Conservation (phyloP, 106 monocot genomes). For the Apostasia shenzhenica region DNA sequence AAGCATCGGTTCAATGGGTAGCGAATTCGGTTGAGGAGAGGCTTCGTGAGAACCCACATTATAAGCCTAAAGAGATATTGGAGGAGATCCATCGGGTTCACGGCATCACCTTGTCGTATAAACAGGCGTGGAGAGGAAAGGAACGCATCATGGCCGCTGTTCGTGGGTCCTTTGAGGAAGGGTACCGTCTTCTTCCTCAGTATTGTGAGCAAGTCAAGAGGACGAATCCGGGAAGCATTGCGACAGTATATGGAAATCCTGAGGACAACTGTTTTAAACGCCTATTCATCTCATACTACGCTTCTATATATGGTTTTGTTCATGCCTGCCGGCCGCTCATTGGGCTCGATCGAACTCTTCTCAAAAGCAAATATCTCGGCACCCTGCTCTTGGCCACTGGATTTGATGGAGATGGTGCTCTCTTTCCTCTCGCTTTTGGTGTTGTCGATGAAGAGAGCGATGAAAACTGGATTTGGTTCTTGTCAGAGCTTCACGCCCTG, state of each 20-base stretch:
- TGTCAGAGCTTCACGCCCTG: constrained; percentile 72
- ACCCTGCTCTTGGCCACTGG: constrained; percentile 91
- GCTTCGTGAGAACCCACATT: constrained; percentile 88
- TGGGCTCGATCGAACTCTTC: constrained; percentile 79
- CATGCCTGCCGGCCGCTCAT: constrained; percentile 89
- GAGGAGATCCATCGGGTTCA: constrained; percentile 93
- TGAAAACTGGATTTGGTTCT: constrained; percentile 98
- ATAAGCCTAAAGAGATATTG: constrained; percentile 92
- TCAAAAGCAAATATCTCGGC: constrained; percentile 93
- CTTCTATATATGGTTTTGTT: constrained; percentile 90
- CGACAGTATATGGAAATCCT: constrained; percentile 65
- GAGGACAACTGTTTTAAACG: constrained; percentile 78
- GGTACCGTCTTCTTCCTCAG: constrained; percentile 76
- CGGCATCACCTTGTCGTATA: constrained; percentile 94
- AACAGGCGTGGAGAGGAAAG: constrained; percentile 98
- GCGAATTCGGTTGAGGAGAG: constrained; percentile 88
- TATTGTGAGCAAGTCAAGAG: constrained; percentile 80
- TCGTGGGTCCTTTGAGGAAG: constrained; percentile 95
- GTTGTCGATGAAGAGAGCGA: constrained; percentile 96
- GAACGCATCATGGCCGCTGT: constrained; percentile 95
- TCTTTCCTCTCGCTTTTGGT: constrained; percentile 95
- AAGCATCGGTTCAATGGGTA: constrained; percentile 98
- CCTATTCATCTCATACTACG: constrained; percentile 81
- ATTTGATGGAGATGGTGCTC: constrained; percentile 92
- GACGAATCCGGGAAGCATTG: constrained; percentile 89